Percentiles rank a stretch among this genome's conserved stretches.
Evolutionary conservation across 805 yeast species (phyloP).

Genomic region (Wickerhamomyces chambardii): DNA sequence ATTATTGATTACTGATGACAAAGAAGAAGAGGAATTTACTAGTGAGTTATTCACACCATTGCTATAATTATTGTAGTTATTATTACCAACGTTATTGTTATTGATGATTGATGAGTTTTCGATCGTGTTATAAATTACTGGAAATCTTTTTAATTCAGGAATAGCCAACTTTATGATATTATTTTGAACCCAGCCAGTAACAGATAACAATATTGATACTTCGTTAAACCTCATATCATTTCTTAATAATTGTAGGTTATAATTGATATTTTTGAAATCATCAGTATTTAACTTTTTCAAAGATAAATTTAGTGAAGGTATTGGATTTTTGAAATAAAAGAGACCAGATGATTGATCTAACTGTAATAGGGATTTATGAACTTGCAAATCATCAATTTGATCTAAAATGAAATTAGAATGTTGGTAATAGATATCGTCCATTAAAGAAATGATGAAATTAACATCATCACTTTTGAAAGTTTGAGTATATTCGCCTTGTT

Average conservation of each 20-base stretch:
- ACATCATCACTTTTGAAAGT: constrained; percentile 17
- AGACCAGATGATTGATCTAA: constrained; percentile 24
- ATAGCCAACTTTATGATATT: constrained; percentile 40
- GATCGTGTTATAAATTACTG: neutral
- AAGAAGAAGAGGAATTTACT: no score
- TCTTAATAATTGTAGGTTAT: constrained; percentile 10
- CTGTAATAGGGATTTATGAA: constrained; percentile 18
- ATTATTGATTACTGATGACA: neutral
- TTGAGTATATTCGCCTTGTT: constrained; percentile 39
- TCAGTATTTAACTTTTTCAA: constrained; percentile 17
- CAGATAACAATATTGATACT: constrained; percentile 44
- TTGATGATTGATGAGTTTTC: neutral
- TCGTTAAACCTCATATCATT: constrained; percentile 25
- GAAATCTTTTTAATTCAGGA: constrained; percentile 31
- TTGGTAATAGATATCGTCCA: constrained; percentile 27
- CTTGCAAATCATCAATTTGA: constrained; percentile 21
- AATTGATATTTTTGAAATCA: constrained; percentile 15
- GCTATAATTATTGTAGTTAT: no score
- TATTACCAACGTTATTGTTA: no score
- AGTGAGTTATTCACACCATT: no score
- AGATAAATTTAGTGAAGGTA: constrained; percentile 18
- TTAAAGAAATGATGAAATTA: constrained; percentile 24
- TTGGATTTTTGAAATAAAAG: constrained; percentile 35
- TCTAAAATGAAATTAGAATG: constrained; percentile 29
- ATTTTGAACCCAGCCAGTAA: constrained; percentile 63